A percentile compares a stretch with the other conserved stretches of the same genome.
Evolutionary conservation across 2,329 filamentous ascomycete genomes (phyloP).

Genomic region (Fusarium multiceps): DNA sequence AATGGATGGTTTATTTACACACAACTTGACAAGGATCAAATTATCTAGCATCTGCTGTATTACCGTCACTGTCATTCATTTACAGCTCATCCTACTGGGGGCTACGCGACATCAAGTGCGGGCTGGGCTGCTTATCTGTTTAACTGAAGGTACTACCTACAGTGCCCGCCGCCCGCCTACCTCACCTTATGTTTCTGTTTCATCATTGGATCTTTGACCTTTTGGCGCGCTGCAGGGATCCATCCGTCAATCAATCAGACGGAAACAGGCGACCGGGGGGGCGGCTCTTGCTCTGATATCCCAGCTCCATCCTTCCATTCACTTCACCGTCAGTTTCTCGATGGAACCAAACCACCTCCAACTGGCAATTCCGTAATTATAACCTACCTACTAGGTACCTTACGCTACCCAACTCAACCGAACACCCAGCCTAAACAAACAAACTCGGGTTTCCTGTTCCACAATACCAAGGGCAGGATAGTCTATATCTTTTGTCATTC

Average conservation of each 20-base stretch:
- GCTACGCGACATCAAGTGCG: background rate
- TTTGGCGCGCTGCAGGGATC: conserved; percentile 26
- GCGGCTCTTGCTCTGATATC: conserved; percentile 22
- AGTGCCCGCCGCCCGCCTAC: background rate
- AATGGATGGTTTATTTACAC: background rate
- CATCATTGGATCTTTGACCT: conserved; percentile 28
- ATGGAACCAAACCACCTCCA: conserved; percentile 12
- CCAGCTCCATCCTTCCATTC: conserved; percentile 16
- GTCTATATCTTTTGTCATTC: conserved; percentile 26
- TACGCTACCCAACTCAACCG: conserved; percentile 2
- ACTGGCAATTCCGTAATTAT: conserved; percentile 15
- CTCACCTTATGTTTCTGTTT: conserved; percentile 20
- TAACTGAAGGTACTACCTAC: background rate
- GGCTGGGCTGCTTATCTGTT: background rate
- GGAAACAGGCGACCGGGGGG: conserved; percentile 21
- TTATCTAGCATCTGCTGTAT: background rate
- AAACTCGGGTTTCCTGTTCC: conserved; percentile 21
- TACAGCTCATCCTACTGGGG: conserved; percentile 13
- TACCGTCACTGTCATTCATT: background rate
- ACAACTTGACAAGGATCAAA: background rate
- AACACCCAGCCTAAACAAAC: background rate
- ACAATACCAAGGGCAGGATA: conserved; percentile 14
- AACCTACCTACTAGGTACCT: background rate
- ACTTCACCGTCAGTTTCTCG: conserved; percentile 41
- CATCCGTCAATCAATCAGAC: conserved; percentile 21